A percentile compares a stretch with the other conserved stretches of the same genome.
Evolutionary conservation across 768 basidiomycete genomes (phyloP).

Genomic region (Serendipita sp.): DNA sequence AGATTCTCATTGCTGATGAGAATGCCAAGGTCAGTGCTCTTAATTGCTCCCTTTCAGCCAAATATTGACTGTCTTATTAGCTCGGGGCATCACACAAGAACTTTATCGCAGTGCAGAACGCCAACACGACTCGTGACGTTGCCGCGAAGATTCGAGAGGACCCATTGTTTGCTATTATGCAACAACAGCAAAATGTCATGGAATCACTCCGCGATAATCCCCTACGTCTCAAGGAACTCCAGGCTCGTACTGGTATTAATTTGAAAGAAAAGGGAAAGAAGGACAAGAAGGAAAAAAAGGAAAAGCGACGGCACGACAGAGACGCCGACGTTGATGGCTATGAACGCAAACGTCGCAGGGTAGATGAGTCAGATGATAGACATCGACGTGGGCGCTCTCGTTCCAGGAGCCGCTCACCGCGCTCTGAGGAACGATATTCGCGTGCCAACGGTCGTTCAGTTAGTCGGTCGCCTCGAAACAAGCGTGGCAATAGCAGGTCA

Average conservation of each 20-base stretch:
- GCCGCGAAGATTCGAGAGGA: constrained; percentile 93
- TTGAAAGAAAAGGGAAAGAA: constrained; percentile 54
- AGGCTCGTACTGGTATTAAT: constrained; percentile 67
- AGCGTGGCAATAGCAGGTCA: background rate
- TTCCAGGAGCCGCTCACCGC: constrained; percentile 28
- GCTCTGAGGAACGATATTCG: constrained; percentile 27
- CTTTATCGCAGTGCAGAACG: constrained; percentile 90
- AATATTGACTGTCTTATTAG: constrained; percentile 22
- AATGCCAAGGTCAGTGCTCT: constrained; percentile 49
- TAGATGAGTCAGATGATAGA: constrained; percentile 19
- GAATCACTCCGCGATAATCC: constrained; percentile 77
- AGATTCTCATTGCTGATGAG: constrained; percentile 82
- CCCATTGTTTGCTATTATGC: constrained; percentile 91
- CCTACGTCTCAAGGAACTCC: constrained; percentile 63
- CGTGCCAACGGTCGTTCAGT: constrained; percentile 21
- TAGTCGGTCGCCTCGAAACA: background rate
- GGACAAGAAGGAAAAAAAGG: constrained; percentile 37
- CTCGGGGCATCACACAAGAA: constrained; percentile 76
- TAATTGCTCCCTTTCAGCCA: constrained; percentile 21
- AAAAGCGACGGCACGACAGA: constrained; percentile 13
- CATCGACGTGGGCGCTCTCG: constrained; percentile 19
- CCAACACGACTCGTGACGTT: constrained; percentile 75
- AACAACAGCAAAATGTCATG: constrained; percentile 89
- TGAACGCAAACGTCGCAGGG: constrained; percentile 16
- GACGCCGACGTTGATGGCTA: constrained; percentile 20